phyloP scores from a whole-genome alignment of 371 early-diverging fungal genomes.

The Massospora cicadina region DNA sequence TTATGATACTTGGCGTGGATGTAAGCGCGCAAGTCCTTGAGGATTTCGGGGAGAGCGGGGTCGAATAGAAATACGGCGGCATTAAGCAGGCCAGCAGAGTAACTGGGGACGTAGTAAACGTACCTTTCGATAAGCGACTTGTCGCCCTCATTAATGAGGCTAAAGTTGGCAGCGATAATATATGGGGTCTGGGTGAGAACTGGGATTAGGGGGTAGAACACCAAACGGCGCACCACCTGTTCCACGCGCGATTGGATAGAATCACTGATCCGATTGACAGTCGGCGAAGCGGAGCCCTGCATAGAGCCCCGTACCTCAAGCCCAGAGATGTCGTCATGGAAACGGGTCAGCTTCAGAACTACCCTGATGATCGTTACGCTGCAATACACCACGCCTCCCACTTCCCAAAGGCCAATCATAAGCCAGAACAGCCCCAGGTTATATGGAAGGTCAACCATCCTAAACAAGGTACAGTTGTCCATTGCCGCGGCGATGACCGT shows the following conservation, averaged over 20 bases:
- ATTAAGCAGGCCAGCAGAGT: constrained; percentile 9
- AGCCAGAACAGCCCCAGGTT: constrained; percentile 9
- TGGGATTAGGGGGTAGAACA: constrained; percentile 11
- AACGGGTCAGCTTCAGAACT: constrained; percentile 9
- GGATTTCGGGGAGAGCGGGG: constrained; percentile 10
- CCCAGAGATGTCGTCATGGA: constrained; percentile 5
- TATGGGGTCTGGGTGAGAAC: constrained; percentile 11
- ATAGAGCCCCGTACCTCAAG: not conserved
- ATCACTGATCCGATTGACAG: constrained; percentile 6
- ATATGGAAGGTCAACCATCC: not conserved
- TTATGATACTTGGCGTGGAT: not conserved
- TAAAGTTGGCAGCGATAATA: constrained; percentile 5
- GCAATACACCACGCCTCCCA: constrained; percentile 3
- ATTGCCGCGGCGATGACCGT: constrained; percentile 10
- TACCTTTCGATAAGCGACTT: constrained; percentile 2
- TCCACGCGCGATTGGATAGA: constrained; percentile 9
- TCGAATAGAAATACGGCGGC: constrained; percentile 10
- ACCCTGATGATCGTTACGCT: constrained; percentile 6
- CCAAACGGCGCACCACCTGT: constrained; percentile 10
- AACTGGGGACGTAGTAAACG: constrained; percentile 9
- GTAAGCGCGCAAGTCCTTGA: not conserved
- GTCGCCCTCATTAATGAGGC: constrained; percentile 4
- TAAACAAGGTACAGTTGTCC: constrained; percentile 7
- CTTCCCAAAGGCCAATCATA: constrained; percentile 8
- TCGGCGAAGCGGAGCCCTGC: not conserved